These are phyloP conservation scores for Boletellus deceptivus DNA, from an alignment of 1,284 basidiomycete genomes.

Conservation along the genomic window DNA sequence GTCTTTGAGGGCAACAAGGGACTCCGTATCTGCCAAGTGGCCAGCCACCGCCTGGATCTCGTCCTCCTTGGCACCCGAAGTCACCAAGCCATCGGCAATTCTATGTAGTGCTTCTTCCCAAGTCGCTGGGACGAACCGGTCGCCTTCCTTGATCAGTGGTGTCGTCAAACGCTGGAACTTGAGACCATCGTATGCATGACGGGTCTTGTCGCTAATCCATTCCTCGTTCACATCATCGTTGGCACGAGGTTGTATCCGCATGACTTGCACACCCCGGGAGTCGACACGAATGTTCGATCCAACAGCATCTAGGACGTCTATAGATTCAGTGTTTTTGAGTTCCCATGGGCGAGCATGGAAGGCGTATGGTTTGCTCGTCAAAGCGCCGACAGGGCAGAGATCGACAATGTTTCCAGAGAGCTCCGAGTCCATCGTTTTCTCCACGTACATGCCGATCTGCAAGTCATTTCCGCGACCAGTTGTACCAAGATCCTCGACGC, in stretches of 20 bases:
- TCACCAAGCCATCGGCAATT: slow-evolving; percentile 75
- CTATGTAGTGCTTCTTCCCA: slow-evolving; percentile 92
- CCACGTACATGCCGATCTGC: slow-evolving; percentile 98
- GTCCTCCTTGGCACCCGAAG: slow-evolving; percentile 86
- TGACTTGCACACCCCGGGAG: slow-evolving; percentile 93
- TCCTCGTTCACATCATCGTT: slow-evolving; percentile 99
- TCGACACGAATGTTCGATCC: slow-evolving; percentile 98
- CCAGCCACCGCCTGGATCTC: slow-evolving; percentile 97
- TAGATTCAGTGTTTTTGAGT: slow-evolving; percentile 95
- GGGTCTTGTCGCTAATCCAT: slow-evolving; percentile 99
- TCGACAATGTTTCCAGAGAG: slow-evolving; percentile 98
- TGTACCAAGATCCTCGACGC: slow-evolving; percentile 96
- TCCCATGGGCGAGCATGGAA: slow-evolving; percentile 99
- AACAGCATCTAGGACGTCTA: slow-evolving; percentile 98
- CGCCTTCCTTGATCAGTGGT: slow-evolving; percentile 88
- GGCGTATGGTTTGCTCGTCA: slow-evolving; percentile 98
- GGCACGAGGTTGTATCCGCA: slow-evolving; percentile 94
- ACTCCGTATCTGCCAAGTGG: slow-evolving; percentile 90
- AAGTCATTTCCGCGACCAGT: slow-evolving; percentile 98
- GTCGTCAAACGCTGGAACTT: slow-evolving; percentile 94
- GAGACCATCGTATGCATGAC: slow-evolving; percentile 94
- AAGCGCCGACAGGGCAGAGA: slow-evolving; percentile 94
- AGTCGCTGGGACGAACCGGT: slow-evolving; percentile 86
- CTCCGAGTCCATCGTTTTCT: slow-evolving; percentile 97
- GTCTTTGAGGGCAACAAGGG: slow-evolving; percentile 93